Evolutionary conservation across 2,329 filamentous ascomycete species (phyloP), one percentile per base, ranked within the genome.

Genomic region (Aspergillus arachidicola): DNA sequence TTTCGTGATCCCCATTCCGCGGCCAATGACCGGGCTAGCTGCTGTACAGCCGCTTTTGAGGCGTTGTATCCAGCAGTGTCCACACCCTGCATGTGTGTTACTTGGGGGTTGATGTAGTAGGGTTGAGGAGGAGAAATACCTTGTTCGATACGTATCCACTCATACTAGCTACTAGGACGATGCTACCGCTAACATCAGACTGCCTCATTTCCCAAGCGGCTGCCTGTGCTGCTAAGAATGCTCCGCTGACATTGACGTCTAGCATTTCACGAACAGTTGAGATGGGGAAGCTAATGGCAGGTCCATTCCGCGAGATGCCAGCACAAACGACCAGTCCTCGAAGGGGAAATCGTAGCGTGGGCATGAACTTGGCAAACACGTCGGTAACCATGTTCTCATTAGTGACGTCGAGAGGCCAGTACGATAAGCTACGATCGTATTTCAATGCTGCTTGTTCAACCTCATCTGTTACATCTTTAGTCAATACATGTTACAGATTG

Each of bases 11-110:
- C 79, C 81, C 75, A 83, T 70, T 84, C 83, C 1, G 78, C 78
- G 0, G 82, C 78, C n/a, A 84, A 68, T 5, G 76, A 80, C 19
- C 81, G 77, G 3, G 76, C 73, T 0, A 84, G 73, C 62, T 84
- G 81, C 51, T 79, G 76, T 7, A 84, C 76, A 0, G 77, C 81
- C 0, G 81, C 75, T 66, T 84, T 84, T 45, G 79, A 82, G 1
- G 80, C 70, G 62, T 83, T 83, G 71, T 84, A 84, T 0, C 30
- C 62, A 6, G 67, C 57, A 4, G 64, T 65, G 38, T 67, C 61
- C 1, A 68, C 59, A 7, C 64, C 67, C 61, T 69, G 23, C 3
- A 23, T 23, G 21, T 23, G 21, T 23, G 21, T 23, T 23, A 23
- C 1, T 23, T 23, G 21, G 21, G 21, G 21, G 21, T 23, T 23